Evolutionary conservation across 345 rosid species (phyloP).

Genomic region (Arabis hirsuta): DNA sequence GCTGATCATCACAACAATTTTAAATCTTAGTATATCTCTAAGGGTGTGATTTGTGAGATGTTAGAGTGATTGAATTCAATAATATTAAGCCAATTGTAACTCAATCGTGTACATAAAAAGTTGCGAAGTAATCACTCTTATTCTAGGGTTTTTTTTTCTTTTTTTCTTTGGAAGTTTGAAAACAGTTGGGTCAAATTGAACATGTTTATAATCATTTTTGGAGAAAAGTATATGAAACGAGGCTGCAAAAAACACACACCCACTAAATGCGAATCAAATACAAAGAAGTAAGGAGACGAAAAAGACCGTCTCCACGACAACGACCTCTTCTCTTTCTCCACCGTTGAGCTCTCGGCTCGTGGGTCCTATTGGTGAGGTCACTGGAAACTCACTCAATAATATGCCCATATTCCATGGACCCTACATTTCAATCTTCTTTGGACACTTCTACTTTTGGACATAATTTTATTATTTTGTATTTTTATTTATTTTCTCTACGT

Average conservation of each 20-base stretch:
- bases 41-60: no score
- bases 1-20: no score
- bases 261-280: conserved; percentile 39
- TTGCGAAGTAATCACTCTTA: no score
- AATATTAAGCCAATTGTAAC: no score
- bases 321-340: conserved; percentile 35
- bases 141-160: no score
- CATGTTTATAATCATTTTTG: no score
- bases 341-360: conserved; percentile 31
- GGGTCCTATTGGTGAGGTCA: conserved; percentile 31
- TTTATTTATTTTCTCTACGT: not conserved
- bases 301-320: conserved; percentile 22
- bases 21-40: no score
- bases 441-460: conserved; percentile 29
- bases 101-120: no score
- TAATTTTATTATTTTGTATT: not conserved
- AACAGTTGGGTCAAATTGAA: no score
- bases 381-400: conserved; percentile 5
- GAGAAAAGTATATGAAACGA: not conserved
- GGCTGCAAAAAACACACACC: conserved; percentile 14
- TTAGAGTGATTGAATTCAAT: no score
- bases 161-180: no score
- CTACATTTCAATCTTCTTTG: conserved; percentile 3
- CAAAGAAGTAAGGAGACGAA: conserved; percentile 25
- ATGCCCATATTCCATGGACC: conserved; percentile 2